Evolutionary conservation across 495 filamentous ascomycete genomes (phyloP).

Genomic region (Penicillium ucsense): DNA sequence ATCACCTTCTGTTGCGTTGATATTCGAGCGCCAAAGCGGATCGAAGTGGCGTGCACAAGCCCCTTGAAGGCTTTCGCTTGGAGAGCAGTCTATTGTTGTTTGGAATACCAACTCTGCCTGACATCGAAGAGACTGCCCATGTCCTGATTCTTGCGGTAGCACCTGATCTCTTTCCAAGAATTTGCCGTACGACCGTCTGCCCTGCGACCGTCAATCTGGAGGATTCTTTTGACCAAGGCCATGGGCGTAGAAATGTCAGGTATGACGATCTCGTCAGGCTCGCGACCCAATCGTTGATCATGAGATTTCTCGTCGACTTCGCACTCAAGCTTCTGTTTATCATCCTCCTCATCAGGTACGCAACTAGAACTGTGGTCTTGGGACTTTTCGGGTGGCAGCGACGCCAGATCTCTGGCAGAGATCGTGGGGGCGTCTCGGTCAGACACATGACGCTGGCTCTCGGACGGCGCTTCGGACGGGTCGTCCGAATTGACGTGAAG

Average conservation of each 20-base stretch:
- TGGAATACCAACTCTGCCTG: constrained; percentile 35
- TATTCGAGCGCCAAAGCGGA: too few relatives aligned
- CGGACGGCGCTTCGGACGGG: too few relatives aligned
- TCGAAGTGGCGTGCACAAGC: background rate
- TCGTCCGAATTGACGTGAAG: too few relatives aligned
- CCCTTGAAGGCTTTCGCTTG: background rate
- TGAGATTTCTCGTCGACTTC: too few relatives aligned
- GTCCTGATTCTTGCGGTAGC: constrained; percentile 44
- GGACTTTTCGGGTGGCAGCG: too few relatives aligned
- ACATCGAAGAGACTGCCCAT: constrained; percentile 47
- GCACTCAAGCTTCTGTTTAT: too few relatives aligned
- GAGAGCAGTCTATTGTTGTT: constrained; percentile 4
- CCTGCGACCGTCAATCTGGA: constrained; percentile 31
- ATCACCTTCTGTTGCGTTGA: too few relatives aligned
- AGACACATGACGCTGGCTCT: too few relatives aligned
- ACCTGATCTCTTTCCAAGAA: constrained; percentile 44
- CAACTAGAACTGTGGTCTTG: too few relatives aligned
- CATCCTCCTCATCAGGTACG: too few relatives aligned
- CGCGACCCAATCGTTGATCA: background rate
- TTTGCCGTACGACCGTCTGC: constrained; percentile 30
- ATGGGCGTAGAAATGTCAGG: constrained; percentile 20
- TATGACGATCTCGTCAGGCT: constrained; percentile 21
- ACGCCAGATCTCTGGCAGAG: too few relatives aligned
- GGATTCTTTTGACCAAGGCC: constrained; percentile 26
- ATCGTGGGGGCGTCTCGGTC: too few relatives aligned